Evolutionary conservation across 768 basidiomycete genomes (phyloP), one percentile per base, ranked within the genome.

Genomic region (Tephrocybe sp.): DNA sequence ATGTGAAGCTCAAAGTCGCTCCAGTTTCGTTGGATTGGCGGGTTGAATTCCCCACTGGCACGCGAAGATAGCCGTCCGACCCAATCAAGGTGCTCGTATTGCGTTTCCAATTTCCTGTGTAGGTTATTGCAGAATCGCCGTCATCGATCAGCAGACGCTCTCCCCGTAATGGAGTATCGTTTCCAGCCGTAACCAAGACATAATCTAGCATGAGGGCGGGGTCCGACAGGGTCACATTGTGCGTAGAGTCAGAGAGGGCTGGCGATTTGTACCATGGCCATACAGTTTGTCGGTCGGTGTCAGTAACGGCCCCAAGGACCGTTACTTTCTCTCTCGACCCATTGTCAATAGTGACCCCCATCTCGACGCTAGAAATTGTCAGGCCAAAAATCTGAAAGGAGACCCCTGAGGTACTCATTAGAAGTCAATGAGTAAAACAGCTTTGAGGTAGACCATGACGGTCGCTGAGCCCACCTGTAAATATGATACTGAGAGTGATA

Each of bases 101-200:
- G 3, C 42, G 41, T 12, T 19, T 37, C 64, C 64, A 64, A 13
- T 34, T 49, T 1, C 57, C 58, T 6, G 33, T 24, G 24, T 54
- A 64, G 8, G 49, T 45, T 15, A 64, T 52, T 11, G 47, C 42
- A 1, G 49, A 24, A 36, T 61, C 61, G 18, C 54, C 49, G 21
- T 64, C 56, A 38, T 65, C 64, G 4, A 61, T 55, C 15, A 63
- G 55, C 2, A 60, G 22, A 4, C 25, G 52, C 39, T 57, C 45
- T 18, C 55, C 57, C 3, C 31, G 34, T 18, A 64, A 41, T 1
- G 60, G 51, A 11, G 64, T 63, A 13, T 52, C 47, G 19, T 37
- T 47, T 13, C 59, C 60, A 4, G 56, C 55, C n/a, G 50, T 41
- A 30, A 64, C 36, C 4, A 57, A 30, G 16, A 57, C 58, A 27